These are phyloP conservation scores for Cicer arietinum DNA, from an alignment of 306 rosid species.

Conservation along the genomic window DNA sequence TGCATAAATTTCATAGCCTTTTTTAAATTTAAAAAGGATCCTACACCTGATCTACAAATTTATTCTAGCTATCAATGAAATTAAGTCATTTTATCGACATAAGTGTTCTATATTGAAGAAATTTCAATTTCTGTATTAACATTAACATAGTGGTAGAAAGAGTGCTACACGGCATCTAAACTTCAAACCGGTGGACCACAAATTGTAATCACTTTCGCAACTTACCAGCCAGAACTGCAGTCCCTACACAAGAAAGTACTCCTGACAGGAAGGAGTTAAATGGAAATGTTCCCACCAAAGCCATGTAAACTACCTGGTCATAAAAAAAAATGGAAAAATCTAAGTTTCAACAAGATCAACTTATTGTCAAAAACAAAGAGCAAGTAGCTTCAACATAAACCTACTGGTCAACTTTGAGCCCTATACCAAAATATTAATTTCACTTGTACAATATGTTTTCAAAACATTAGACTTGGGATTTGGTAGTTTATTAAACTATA, in stretches of 20 bases:
- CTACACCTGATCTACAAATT: too few relatives aligned
- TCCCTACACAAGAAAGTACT: constrained; percentile 84
- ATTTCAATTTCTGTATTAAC: too few relatives aligned
- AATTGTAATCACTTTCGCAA: neutral
- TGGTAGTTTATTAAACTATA: neutral
- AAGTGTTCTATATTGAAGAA: too few relatives aligned
- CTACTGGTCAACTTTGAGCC: neutral
- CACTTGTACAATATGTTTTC: neutral
- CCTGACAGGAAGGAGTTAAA: constrained; percentile 91
- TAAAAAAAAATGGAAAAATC: neutral
- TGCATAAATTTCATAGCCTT: neutral
- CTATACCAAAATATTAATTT: neutral
- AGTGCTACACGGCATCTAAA: too few relatives aligned
- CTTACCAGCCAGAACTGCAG: constrained; percentile 95
- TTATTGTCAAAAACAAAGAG: neutral
- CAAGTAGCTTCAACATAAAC: neutral
- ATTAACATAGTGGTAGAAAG: too few relatives aligned
- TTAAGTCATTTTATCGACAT: too few relatives aligned
- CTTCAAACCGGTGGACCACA: neutral
- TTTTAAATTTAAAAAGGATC: too few relatives aligned
- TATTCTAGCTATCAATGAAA: too few relatives aligned
- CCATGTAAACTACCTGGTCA: constrained; percentile 82
- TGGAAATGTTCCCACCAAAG: constrained; percentile 85
- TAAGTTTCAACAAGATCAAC: neutral
- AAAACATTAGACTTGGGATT: neutral